These are phyloP conservation scores for Wakefieldia striispora DNA, from an alignment of 768 basidiomycete species.

Conservation along the genomic window DNA sequence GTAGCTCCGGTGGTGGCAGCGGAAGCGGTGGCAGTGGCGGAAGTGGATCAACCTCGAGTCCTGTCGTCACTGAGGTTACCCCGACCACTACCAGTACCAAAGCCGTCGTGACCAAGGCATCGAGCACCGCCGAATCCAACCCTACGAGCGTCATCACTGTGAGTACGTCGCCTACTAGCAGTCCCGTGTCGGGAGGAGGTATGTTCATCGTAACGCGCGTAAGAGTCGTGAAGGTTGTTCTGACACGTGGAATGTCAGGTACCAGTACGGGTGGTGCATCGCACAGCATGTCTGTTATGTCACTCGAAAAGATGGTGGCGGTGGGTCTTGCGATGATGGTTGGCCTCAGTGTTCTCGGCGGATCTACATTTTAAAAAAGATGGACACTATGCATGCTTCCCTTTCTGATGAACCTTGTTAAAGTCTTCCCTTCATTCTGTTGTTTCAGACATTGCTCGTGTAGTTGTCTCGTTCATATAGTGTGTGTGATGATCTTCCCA, in stretches of 20 bases:
- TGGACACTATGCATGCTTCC: no score
- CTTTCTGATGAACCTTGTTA: no score
- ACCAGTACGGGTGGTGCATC: constrained; percentile 3
- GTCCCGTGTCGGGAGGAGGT: background rate
- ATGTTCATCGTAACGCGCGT: background rate
- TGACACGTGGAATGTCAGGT: background rate
- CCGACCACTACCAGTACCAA: background rate
- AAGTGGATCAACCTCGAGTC: background rate
- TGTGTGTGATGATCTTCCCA: no score
- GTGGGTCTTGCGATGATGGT: constrained; percentile 5
- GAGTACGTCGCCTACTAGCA: background rate
- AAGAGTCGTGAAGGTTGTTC: background rate
- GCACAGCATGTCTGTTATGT: constrained; percentile 1
- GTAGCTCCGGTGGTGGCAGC: constrained; percentile 1
- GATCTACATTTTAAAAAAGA: background rate
- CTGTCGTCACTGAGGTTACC: background rate
- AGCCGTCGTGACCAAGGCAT: background rate
- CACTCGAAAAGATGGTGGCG: background rate
- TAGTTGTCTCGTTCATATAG: no score
- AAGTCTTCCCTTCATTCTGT: no score
- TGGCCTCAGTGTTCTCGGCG: constrained; percentile 2
- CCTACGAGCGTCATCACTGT: background rate
- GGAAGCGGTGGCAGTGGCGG: background rate
- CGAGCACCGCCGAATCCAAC: background rate
- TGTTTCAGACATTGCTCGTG: no score